Base-by-base conservation (phyloP, 2,329 filamentous ascomycete genomes). In the Paraphoma sp. region DNA sequence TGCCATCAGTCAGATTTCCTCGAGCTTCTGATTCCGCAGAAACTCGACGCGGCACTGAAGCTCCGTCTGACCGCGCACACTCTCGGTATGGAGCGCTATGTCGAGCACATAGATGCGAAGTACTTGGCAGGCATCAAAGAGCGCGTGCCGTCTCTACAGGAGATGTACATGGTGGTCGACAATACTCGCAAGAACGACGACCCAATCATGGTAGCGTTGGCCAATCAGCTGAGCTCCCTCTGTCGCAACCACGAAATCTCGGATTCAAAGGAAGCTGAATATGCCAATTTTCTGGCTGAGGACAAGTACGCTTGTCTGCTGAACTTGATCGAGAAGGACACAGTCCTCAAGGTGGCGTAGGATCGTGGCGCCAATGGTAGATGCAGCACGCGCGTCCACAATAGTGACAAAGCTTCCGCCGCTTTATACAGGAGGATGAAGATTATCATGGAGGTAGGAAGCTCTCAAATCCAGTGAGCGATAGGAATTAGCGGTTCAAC, bases 61-160 rank as follows among this genome's bases (percentile, higher is more conserved):
- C 38, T 60, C 2, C 54, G 51, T 11, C 51, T 54, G 6, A 50
- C 57, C 10, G 51, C 43, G 4, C 44, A 45, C 16, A 47, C 17
- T 2, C 36, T 60, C 9, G 51, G 54, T 0, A 60, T 57, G 57
- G 29, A 51, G 7, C 42, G 48, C 4, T 60, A 57, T 12, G 46
- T 52, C n/a, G 38, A 29, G 11, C 46, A 54, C n/a, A 44, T 57
- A 16, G 47, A 50, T 3, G 33, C 28, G 11, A 3, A 30, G 11
- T 57, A 54, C 23, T 17, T 52, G 9, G 18, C 29, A 5, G 36
- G 36, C 6, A 16, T 60, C 16, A 12, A 8, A 4, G 9, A 18
- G 6, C 57, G 49, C 31, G 8, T 48, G 9, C 41, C 51, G 6
- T 14, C 23, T 2, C 23, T 18, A 2, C 1, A 7, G 10, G 51